Evolutionary conservation across 192 early-diverging fungal species (phyloP), one percentile per base, ranked within the genome.

Genomic region (Backusella psychrophila): DNA sequence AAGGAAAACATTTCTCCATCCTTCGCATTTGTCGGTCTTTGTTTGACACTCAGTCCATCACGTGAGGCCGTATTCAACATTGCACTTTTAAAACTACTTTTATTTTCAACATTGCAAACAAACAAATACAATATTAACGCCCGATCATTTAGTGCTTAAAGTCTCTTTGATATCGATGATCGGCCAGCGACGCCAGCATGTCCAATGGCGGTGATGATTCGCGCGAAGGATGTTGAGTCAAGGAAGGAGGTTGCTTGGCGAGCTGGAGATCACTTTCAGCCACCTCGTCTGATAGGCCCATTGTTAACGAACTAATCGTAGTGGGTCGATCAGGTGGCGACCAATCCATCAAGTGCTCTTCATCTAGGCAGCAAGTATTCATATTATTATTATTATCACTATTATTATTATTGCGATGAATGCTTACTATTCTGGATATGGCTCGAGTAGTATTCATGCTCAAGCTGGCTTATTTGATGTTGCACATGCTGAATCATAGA

Each of bases 281-380:
- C n/a, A 72, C 63, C 26, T 81, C 69, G 53, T 77, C 76, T 26
- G 73, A 39, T 31, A 81, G 66, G 39, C 80, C 80, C 74, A 77
- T 63, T 1, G 80, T 77, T 3, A 81, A 69, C 6, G 80, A 81
- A 44, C 80, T 81, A 66, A 81, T 81, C 76, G 73, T 71, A 2
- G 76, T 69, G 29, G 80, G 80, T 29, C 80, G 63, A n/a, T 81
- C 76, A 34, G 80, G 80, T 17, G 80, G 80, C 8, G 72, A 70
- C 80, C 80, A 81, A 17, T 75, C 69, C 7, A 31, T 0, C 41
- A 74, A 69, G n/a, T 71, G n/a, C 26, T 75, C 36, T 8, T 78
- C 42, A 44, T 72, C 73, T 38, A 66, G 34, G 1, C 65, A 75
- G 12, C 65, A 21, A 1, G 5, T 33, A 33, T 33, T 33, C 0